Evolutionary conservation across 129 eudicot species (phyloP).

Genomic region (sunflower (Helianthus annuus)): HanXRQr2.0-SUNRISE NC_035436.2:184604899-184605398

Average conservation of each 20-base stretch:
- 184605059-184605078: neutral
- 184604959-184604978: neutral
- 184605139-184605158: conserved; percentile 35
- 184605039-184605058: neutral
- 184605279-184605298: neutral
- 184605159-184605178: conserved; percentile 65
- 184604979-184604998: neutral
- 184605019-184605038: neutral
- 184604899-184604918: too few relatives aligned
- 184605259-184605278: neutral
- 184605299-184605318: neutral
- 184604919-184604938: too few relatives aligned
- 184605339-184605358: conserved; percentile 1
- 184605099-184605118: neutral
- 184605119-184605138: neutral
- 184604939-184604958: neutral
- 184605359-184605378: conserved; percentile 16
- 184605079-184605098: neutral
- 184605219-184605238: conserved; percentile 17
- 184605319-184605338: neutral
- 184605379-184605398: neutral
- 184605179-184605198: conserved; percentile 39
- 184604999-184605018: neutral
- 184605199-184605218: conserved; percentile 30
- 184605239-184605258: too few relatives aligned